Percentiles rank a stretch among this genome's conserved stretches.
Conservation (phyloP, 352 stramenopile species). For the Phytopythium cucurbitacearum region DNA sequence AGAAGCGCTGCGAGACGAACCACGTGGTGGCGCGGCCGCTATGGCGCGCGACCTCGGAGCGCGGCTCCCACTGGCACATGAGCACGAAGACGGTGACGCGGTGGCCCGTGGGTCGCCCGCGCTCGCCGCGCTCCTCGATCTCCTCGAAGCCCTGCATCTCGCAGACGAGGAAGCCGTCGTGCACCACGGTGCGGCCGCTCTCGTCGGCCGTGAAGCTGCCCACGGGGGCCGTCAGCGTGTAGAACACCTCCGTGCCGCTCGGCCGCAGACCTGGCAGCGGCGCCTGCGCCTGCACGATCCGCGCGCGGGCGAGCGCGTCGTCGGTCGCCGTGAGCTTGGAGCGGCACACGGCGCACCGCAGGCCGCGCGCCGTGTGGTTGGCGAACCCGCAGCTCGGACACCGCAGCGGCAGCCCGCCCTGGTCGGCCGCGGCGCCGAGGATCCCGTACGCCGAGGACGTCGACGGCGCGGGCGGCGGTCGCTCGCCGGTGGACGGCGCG, state of each 20-base stretch:
- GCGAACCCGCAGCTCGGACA: conserved; percentile 29
- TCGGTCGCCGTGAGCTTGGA: conserved; percentile 15
- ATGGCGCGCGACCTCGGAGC: neutral
- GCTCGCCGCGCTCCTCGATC: conserved; percentile 8
- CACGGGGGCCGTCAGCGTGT: conserved; percentile 7
- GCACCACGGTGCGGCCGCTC: conserved; percentile 21
- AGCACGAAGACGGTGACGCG: conserved; percentile 32
- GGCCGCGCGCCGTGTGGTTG: conserved; percentile 22
- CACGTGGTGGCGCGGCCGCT: conserved; percentile 13
- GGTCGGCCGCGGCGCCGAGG: neutral
- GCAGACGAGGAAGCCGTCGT: conserved; percentile 28
- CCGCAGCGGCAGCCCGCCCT: conserved; percentile 22
- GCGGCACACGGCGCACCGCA: conserved; percentile 30
- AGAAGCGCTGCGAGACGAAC: conserved; percentile 44
- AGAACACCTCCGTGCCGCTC: conserved; percentile 4
- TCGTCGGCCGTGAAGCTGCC: conserved; percentile 14
- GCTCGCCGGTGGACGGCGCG: conserved; percentile 1
- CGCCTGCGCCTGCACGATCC: conserved; percentile 1
- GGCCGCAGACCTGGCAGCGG: neutral
- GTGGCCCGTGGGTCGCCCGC: conserved; percentile 7
- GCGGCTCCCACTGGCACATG: conserved; percentile 28
- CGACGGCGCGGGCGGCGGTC: conserved; percentile 5
- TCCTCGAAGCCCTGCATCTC: conserved; percentile 22
- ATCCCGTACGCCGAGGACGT: conserved; percentile 2
- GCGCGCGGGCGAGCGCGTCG: neutral